Base-by-base conservation (phyloP, 805 yeast genomes). In the Candida pseudofarinosa region DNA sequence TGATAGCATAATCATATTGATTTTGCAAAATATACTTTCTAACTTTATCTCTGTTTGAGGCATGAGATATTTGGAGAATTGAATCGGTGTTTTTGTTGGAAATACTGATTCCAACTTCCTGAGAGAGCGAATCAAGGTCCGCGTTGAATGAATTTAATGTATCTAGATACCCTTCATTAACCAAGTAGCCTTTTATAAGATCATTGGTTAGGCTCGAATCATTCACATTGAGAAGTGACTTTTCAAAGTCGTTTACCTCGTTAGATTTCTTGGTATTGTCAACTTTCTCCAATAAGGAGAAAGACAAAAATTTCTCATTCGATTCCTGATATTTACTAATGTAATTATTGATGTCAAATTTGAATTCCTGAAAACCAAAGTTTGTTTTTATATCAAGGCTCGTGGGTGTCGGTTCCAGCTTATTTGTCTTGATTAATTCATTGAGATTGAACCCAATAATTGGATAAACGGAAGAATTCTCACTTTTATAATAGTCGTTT, bases 271-370 rank as follows among this genome's bases (percentile, higher is more conserved):
- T 14, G 8, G 18, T 38, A 17, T 41, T 43, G 34, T 50, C 51
- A 4, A 51, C 46, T 39, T 54, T 54, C n/a, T 55, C 55, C 17
- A 59, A 43, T 23, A 60, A 42, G 1, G 54, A 40, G 16, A 49
- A 19, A 33, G 60, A 50, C 16, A 60, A 39, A 13, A 49, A 50
- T 26, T 49, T 52, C 30, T 56, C 54, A 32, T 51, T 51, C 23
- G 56, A 56, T 3, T 53, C 48, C 49, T 80, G 81, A 61, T 74
- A 69, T 10, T 60, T 60, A 19, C 65, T 60, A 32, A 79, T 72
- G 56, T 81, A 80, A 33, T 72, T 69, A 34, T 71, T 67, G 45
- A 85, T 80, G 55, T 85, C 85, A 53, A 76, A 85, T 40, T 68
- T 63, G 57, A 85, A 85, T 40, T 76, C 81, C 41, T 69, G 60